Conservation (phyloP, 306 rosid genomes). For the Benincasa hispida region DNA sequence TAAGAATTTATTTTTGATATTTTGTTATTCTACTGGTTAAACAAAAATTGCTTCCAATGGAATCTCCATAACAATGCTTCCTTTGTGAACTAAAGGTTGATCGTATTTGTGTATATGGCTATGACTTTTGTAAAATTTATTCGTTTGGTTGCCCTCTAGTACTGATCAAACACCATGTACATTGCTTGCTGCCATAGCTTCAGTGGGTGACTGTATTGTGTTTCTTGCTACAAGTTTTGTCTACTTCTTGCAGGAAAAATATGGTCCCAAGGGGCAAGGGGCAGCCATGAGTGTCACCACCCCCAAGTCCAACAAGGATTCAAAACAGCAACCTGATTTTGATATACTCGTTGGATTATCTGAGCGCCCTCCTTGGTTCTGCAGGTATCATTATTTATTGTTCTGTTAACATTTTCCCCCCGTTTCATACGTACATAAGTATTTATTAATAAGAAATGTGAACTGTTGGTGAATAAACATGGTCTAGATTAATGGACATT, state of each 20-base stretch:
- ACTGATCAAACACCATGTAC: neutral
- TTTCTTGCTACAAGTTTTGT: neutral
- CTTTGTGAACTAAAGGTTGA: neutral
- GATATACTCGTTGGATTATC: slow-evolving; percentile 75
- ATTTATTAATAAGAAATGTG: neutral
- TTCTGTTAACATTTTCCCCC: neutral
- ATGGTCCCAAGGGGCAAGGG: slow-evolving; percentile 87
- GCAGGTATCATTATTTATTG: slow-evolving; percentile 38
- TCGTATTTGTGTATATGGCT: neutral
- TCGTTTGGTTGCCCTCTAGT: neutral
- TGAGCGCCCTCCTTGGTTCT: slow-evolving; percentile 91
- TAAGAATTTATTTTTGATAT: slow-evolving; percentile 9
- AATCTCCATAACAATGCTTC: no score
- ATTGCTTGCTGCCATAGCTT: neutral
- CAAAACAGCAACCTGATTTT: slow-evolving; percentile 45
- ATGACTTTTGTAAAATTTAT: neutral
- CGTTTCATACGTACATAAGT: neutral
- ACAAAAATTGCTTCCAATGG: neutral
- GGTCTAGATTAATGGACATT: neutral
- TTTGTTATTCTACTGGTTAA: neutral
- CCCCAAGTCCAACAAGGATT: slow-evolving; percentile 43
- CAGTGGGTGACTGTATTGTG: neutral
- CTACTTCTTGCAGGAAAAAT: slow-evolving; percentile 55
- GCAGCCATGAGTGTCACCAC: slow-evolving; percentile 30
- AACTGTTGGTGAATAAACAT: neutral